A percentile compares a stretch with the other conserved stretches of the same genome.
Evolutionary conservation across 306 rosid species (phyloP).

Genomic region (Acmispon strigosus): DNA sequence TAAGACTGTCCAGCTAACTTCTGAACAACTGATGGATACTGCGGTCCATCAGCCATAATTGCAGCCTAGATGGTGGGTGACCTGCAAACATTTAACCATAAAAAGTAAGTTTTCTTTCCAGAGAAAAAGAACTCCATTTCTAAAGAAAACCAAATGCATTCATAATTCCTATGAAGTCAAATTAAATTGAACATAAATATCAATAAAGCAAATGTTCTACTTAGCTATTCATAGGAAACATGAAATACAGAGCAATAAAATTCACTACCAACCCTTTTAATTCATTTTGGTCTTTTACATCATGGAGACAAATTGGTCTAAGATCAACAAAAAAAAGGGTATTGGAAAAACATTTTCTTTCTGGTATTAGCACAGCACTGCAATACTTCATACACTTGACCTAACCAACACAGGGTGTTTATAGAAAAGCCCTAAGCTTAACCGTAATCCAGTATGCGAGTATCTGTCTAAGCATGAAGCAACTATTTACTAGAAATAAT

Average conservation of each 20-base stretch:
- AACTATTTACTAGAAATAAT: background rate
- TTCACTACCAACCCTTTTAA: background rate
- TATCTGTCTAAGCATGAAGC: background rate
- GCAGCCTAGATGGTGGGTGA: conserved; percentile 33
- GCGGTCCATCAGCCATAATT: conserved; percentile 63
- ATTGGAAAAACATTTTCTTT: background rate
- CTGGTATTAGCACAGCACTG: too few species aligned
- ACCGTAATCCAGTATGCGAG: background rate
- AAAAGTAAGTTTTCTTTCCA: background rate
- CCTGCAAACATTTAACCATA: conserved; percentile 29
- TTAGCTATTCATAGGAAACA: background rate
- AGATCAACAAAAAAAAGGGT: background rate
- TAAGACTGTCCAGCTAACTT: conserved; percentile 62
- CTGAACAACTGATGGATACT: conserved; percentile 63
- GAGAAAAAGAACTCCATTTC: background rate
- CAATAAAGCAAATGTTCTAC: background rate
- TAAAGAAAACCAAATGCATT: background rate
- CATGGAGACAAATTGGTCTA: background rate
- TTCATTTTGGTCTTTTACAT: background rate
- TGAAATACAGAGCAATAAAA: background rate
- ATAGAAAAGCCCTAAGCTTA: background rate
- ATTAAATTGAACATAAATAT: background rate
- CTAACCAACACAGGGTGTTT: background rate
- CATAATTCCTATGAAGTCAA: background rate
- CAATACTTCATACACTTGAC: background rate